These are phyloP conservation scores for Myriangium duriaei DNA, from an alignment of 2,329 filamentous ascomycete species.

Conservation along the genomic window DNA sequence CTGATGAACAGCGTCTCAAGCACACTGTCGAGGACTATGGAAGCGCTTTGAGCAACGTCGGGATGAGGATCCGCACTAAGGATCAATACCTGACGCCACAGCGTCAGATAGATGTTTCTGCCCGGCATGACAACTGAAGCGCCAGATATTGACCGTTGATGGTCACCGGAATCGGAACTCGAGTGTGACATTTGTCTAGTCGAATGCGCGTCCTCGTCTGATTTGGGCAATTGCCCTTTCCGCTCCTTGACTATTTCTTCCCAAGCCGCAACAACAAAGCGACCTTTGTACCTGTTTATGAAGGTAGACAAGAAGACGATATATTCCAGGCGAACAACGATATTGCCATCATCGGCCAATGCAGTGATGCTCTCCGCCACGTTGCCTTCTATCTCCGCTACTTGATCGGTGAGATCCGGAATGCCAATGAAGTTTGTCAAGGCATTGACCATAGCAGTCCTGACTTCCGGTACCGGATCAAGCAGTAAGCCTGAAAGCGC, in stretches of 20 bases:
- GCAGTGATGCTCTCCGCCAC: slow-evolving; percentile 80
- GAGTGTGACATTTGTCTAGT: slow-evolving; percentile 9
- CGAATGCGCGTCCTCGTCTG: slow-evolving; percentile 6
- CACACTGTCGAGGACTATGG: slow-evolving; percentile 74
- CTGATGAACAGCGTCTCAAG: slow-evolving; percentile 69
- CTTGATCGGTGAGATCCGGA: slow-evolving; percentile 79
- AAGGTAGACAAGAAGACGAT: slow-evolving; percentile 90
- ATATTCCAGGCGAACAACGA: slow-evolving; percentile 85
- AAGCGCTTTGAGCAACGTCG: slow-evolving; percentile 77
- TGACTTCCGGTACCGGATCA: slow-evolving; percentile 82
- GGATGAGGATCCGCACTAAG: slow-evolving; percentile 90
- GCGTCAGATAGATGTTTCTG: slow-evolving; percentile 82
- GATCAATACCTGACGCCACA: slow-evolving; percentile 88
- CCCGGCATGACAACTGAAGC: slow-evolving; percentile 40
- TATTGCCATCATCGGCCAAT: slow-evolving; percentile 88
- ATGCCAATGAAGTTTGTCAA: slow-evolving; percentile 91
- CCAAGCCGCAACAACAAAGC: slow-evolving; percentile 82
- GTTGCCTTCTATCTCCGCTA: slow-evolving; percentile 79
- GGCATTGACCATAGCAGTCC: slow-evolving; percentile 84
- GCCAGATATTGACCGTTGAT: slow-evolving; percentile 8
- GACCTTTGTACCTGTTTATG: slow-evolving; percentile 77
- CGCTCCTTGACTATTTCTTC: slow-evolving; percentile 75
- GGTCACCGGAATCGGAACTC: slow-evolving; percentile 11
- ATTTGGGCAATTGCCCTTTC: slow-evolving; percentile 6
- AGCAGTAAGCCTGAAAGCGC: slow-evolving; percentile 69